These are phyloP conservation scores for Closterium sp. DNA, from an alignment of 139 green algal genomes.

Conservation along the genomic window DNA sequence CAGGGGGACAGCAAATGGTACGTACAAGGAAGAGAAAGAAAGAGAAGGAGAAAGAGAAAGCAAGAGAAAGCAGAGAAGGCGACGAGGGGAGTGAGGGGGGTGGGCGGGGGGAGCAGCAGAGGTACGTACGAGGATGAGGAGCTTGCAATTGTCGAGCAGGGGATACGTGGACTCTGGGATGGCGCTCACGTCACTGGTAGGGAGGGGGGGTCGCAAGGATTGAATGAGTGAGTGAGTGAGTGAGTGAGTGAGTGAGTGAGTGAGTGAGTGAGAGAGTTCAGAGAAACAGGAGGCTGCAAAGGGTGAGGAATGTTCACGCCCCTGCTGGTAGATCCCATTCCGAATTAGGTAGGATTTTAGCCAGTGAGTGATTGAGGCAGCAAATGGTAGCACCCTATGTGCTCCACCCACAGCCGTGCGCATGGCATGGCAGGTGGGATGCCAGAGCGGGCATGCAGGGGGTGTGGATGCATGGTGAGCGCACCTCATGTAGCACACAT, in stretches of 20 bases:
- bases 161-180: conserved; percentile 44
- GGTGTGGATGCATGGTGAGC: background rate
- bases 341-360: too few relatives aligned
- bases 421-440: background rate
- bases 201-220: background rate
- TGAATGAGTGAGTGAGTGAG: background rate
- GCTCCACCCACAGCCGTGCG: background rate
- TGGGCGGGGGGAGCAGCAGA: background rate
- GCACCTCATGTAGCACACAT: conserved; percentile 47
- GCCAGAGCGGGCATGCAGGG: background rate
- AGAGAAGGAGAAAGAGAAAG: background rate
- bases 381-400: background rate
- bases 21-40: too few relatives aligned
- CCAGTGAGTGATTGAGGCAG: too few relatives aligned
- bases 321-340: too few relatives aligned
- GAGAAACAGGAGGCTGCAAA: background rate
- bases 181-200: conserved; percentile 43
- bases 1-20: too few relatives aligned
- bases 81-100: background rate
- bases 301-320: background rate
- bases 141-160: conserved; percentile 31
- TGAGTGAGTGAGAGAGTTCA: too few relatives aligned
- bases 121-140: conserved; percentile 42
- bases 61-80: too few relatives aligned
- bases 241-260: background rate